Base-by-base conservation (phyloP, 768 basidiomycete genomes). In the Pleurotus tuber-regium region DNA sequence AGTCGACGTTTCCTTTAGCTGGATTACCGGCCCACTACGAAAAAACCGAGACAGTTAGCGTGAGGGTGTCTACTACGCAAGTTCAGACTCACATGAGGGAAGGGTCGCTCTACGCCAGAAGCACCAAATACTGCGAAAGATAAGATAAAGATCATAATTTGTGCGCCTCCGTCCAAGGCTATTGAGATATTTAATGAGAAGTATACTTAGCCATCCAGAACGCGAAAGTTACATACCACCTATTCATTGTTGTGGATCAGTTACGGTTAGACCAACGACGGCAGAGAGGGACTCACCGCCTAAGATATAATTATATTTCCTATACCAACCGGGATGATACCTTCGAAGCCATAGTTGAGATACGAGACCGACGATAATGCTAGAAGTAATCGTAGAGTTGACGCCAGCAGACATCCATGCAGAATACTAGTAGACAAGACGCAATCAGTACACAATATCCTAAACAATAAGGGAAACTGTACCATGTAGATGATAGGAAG, bases 101-200 rank as follows among this genome's bases (percentile, higher is more conserved):
- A 83, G 2, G 75, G 77, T 47, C 69, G 67, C 42, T 67, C 59
- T 9, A 61, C 59, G 8, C 82, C 82, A 0, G 77, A 75, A 11
- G 80, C 82, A 14, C 84, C 84, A 57, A 80, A 83, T 19, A 84
- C 81, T 2, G 82, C 81, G 61, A 85, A 86, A 0, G 82, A 81
- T 4, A 83, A 68, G 31, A 86, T 70, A 59, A 84, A 82, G 25
- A 81, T 73, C 79, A 84, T 83, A 43, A 83, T 73, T 60, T 85
- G 83, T 12, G 80, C 78, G 7, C 84, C 83, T 23, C 83, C 83
- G 58, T 84, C 83, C 29, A 84, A 66, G 5, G 79, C 86, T 46
- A 19, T 9, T 2, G 30, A 39, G 7, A 1, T 14, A 19, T 2
- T n/a, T n/a, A 21, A 11, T 28, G 7, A 33, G 23, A 6, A 8